A percentile compares a stretch with the other conserved stretches of the same genome.
Evolutionary conservation across 2,329 filamentous ascomycete genomes (phyloP).

Genomic region (Fusarium veterinarium): DNA sequence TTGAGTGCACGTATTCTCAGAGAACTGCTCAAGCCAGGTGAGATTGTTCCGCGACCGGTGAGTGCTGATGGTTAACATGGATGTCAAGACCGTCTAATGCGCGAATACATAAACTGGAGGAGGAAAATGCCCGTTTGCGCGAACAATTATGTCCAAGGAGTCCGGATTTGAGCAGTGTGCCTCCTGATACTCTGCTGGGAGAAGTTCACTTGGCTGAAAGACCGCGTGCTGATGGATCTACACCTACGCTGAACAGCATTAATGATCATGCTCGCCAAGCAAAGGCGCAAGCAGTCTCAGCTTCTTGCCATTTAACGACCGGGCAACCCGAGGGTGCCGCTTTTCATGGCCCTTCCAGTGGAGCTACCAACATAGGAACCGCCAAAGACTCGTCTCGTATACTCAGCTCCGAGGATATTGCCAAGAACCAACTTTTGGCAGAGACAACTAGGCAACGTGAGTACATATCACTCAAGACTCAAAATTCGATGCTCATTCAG

Average conservation of each 20-base stretch:
- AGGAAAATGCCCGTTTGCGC: slow-evolving; percentile 52
- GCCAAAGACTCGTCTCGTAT: rapidly evolving
- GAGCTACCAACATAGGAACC: neutral
- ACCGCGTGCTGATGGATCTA: rapidly evolving
- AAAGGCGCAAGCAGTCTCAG: rapidly evolving
- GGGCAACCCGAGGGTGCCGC: slow-evolving; percentile 19
- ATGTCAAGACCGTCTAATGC: slow-evolving; percentile 39
- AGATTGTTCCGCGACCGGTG: rapidly evolving
- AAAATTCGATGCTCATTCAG: slow-evolving; percentile 18
- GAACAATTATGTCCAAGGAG: slow-evolving; percentile 43
- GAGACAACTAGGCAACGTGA: slow-evolving; percentile 32
- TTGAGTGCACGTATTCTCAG: slow-evolving; percentile 27
- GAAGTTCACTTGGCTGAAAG: rapidly evolving
- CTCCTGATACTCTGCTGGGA: rapidly evolving
- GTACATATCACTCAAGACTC: rapidly evolving
- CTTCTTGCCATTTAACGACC: neutral
- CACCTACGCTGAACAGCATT: rapidly evolving
- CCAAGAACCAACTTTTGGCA: slow-evolving; percentile 26
- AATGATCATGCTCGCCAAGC: neutral
- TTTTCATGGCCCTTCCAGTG: slow-evolving; percentile 43
- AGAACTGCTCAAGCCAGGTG: slow-evolving; percentile 23
- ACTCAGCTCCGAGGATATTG: rapidly evolving
- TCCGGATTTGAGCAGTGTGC: rapidly evolving
- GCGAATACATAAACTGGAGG: slow-evolving; percentile 48
- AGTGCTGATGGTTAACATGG: rapidly evolving